These are phyloP conservation scores for Harrya chromipes DNA, from an alignment of 768 basidiomycete genomes.

Conservation along the genomic window DNA sequence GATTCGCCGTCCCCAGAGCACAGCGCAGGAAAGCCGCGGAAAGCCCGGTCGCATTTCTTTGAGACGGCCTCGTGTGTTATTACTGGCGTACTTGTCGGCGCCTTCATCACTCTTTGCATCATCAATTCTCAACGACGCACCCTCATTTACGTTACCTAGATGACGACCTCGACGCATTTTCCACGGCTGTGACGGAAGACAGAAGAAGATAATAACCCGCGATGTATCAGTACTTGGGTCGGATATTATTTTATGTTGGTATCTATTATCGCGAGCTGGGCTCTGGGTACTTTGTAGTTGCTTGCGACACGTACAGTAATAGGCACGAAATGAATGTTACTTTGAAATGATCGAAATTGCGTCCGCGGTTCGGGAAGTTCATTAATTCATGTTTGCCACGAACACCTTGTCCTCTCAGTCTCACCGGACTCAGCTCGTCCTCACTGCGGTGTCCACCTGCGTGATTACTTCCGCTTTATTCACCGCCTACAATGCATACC, in stretches of 20 bases:
- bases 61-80: slow-evolving; percentile 46
- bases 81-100: slow-evolving; percentile 59
- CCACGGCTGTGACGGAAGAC: not conserved
- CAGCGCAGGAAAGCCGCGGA: slow-evolving; percentile 13
- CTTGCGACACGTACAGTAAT: slow-evolving; percentile 1
- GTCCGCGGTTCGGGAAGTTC: no score
- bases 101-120: slow-evolving; percentile 52
- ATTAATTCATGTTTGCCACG: slow-evolving; percentile 14
- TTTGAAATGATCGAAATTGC: not conserved
- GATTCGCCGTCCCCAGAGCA: slow-evolving; percentile 9
- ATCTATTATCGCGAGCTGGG: slow-evolving; percentile 22
- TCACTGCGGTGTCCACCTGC: slow-evolving; percentile 64
- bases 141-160: slow-evolving; percentile 38
- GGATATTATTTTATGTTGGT: slow-evolving; percentile 26
- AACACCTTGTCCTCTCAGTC: slow-evolving; percentile 35
- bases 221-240: slow-evolving; percentile 21
- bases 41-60: slow-evolving; percentile 21
- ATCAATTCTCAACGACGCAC: slow-evolving; percentile 47
- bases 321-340: not conserved
- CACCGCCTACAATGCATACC: slow-evolving; percentile 54
- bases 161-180: not conserved
- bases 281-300: slow-evolving; percentile 2
- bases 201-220: slow-evolving; percentile 4
- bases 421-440: slow-evolving; percentile 62
- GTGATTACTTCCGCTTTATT: slow-evolving; percentile 56